Evolutionary conservation across 1,284 basidiomycete genomes (phyloP), one percentile per base, ranked within the genome.

Genomic region (Puccinia polysora): DNA sequence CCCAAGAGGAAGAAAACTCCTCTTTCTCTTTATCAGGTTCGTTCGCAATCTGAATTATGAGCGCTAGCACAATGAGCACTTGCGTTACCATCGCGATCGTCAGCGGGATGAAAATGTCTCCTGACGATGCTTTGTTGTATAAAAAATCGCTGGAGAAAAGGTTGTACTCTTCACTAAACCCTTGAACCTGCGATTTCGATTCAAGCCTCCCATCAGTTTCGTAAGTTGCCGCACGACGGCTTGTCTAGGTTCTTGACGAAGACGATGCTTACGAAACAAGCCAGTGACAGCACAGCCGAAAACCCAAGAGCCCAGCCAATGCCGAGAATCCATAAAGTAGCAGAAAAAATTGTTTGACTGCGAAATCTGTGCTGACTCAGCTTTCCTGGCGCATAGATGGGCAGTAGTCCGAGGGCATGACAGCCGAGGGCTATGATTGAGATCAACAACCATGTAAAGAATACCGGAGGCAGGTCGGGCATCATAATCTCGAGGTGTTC

Each of bases 251-350:
- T 28, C 32, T 20, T 12, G 49, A 38, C 14, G 30, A 18, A 20
- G 43, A 53, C 36, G 10, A 30, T 28, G 59, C 65, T 69, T 34
- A 69, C 65, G 50, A 69, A 69, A 38, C 65, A 69, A n/a, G 65
- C 65, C 12, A 69, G 53, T 6, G 65, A 58, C n/a, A 69, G 36
- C 28, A 69, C 65, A 14, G 65, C 65, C 12, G 65, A 69, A 38
- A 69, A 69, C 2, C 65, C 65, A 50, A 69, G 43, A 69, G 65
- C 56, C 65, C 65, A 69, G 40, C 55, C 65, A 18, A 69, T 59
- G 5, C 43, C 65, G 10, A 69, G 65, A 25, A 69, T 69, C 65
- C 65, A 69, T 20, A 69, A 43, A 30, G 65, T 47, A 20, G 65
- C 65, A 28, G 65, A 50, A 49, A 69, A 69, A 32, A 69, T 23